Evolutionary conservation across 345 rosid species (phyloP).

Genomic region (Capsella bursapastoris): DNA sequence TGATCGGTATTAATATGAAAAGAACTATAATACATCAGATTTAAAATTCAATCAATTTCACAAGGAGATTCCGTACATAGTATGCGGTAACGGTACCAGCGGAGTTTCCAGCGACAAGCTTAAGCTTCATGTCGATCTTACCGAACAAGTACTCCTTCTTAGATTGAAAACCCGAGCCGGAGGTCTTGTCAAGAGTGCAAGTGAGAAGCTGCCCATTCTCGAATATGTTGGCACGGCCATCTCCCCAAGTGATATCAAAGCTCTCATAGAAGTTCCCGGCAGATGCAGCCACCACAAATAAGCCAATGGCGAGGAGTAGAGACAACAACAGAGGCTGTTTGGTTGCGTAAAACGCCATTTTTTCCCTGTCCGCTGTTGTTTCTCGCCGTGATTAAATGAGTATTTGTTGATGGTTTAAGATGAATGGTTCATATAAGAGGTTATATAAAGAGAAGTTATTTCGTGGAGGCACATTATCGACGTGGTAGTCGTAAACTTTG

Average conservation of each 20-base stretch:
- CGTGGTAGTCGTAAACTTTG: constrained; percentile 44
- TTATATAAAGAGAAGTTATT: constrained; percentile 32
- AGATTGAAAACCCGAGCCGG: constrained; percentile 60
- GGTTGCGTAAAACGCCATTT: constrained; percentile 29
- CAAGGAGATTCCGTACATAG: constrained; percentile 45
- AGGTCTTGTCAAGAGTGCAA: constrained; percentile 49
- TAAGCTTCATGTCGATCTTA: constrained; percentile 55
- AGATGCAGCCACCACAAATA: constrained; percentile 34
- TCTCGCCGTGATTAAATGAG: constrained; percentile 20
- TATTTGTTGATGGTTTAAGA: constrained; percentile 24
- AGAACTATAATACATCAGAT: constrained; percentile 2
- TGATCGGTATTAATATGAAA: background rate
- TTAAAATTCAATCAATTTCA: background rate
- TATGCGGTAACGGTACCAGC: constrained; percentile 53
- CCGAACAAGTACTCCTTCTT: constrained; percentile 51
- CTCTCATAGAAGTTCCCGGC: constrained; percentile 49
- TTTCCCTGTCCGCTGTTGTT: constrained; percentile 15
- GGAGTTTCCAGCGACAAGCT: constrained; percentile 58
- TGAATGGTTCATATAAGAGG: background rate
- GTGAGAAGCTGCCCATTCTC: constrained; percentile 51
- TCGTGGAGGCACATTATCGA: constrained; percentile 46
- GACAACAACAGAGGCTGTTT: constrained; percentile 37
- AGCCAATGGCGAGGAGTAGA: constrained; percentile 33
- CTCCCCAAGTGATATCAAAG: constrained; percentile 53
- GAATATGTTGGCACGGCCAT: constrained; percentile 50